phyloP scores from a whole-genome alignment of 352 stramenopile genomes.

The Phytopythium montanum region DNA sequence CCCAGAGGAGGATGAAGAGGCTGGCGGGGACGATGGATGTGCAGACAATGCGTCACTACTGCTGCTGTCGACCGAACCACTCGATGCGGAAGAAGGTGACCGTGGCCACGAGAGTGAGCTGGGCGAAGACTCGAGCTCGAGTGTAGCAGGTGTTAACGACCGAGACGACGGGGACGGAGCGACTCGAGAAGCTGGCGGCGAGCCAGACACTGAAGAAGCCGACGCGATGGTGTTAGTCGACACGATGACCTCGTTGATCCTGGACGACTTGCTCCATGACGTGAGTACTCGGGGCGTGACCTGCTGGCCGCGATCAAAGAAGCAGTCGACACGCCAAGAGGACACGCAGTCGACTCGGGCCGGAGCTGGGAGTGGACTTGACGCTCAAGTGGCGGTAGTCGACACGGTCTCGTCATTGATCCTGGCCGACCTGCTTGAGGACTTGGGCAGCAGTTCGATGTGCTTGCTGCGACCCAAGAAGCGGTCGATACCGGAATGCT shows the following conservation, averaged over 20 bases:
- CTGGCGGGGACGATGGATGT: not conserved
- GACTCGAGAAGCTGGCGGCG: not conserved
- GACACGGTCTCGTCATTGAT: conserved; percentile 12
- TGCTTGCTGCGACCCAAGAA: not conserved
- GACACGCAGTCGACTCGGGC: too few species aligned
- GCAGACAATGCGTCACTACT: not conserved
- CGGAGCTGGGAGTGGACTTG: too few species aligned
- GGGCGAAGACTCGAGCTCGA: not conserved
- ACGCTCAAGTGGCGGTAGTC: too few species aligned
- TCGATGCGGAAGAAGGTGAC: not conserved
- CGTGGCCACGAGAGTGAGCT: not conserved
- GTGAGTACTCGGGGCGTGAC: conserved; percentile 17
- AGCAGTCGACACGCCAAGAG: not conserved
- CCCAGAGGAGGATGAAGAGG: not conserved
- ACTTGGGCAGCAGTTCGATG: conserved; percentile 14
- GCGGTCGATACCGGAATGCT: not conserved
- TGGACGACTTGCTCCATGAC: conserved; percentile 15
- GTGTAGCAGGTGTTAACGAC: not conserved
- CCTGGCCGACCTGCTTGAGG: conserved; percentile 17
- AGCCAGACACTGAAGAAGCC: not conserved
- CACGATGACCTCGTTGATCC: conserved; percentile 13
- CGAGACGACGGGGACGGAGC: not conserved
- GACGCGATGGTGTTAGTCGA: not conserved
- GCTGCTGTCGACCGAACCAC: not conserved
- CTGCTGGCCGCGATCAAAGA: not conserved